Evolutionary conservation across 2,329 filamentous ascomycete genomes (phyloP).

Genomic region (Penicillium aurantiogriseum): DNA sequence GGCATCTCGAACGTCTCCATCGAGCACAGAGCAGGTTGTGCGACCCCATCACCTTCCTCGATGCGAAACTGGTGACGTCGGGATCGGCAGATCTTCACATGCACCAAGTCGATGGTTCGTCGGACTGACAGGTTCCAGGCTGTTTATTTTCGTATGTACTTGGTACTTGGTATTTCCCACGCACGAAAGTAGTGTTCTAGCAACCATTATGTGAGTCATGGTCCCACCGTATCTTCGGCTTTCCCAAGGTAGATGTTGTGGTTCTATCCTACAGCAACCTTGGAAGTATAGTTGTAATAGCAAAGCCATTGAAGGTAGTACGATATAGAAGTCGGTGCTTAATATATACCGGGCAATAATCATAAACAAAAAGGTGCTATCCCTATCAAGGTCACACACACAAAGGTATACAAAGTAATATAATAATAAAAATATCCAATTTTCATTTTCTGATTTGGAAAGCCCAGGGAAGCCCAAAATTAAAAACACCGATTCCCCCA

Average conservation of each 20-base stretch:
- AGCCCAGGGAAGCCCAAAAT: conserved; percentile 2
- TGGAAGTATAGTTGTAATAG: too few species aligned
- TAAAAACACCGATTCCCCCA: conserved; percentile 4
- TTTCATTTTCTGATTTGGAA: conserved; percentile 1
- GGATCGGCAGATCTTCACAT: conserved; percentile 13
- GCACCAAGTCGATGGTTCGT: not conserved
- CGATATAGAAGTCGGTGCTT: not conserved
- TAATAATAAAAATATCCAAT: not conserved
- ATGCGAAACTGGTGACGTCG: conserved; percentile 11
- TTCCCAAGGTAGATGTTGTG: not conserved
- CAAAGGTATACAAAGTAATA: not conserved
- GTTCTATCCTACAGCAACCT: not conserved
- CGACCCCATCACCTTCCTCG: not conserved
- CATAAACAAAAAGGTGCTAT: not conserved
- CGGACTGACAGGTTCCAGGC: not conserved
- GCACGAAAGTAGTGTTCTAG: not conserved
- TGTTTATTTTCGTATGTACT: not conserved
- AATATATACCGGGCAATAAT: not conserved
- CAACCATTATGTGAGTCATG: not conserved
- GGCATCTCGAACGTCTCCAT: not conserved
- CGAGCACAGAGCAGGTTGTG: not conserved
- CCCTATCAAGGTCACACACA: not conserved
- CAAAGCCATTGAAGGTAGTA: not conserved
- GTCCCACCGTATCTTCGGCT: not conserved
- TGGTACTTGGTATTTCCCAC: not conserved